A percentile compares a stretch with the other conserved stretches of the same genome.
Evolutionary conservation across 345 rosid species (phyloP).

Genomic region (Heritiera littoralis): DNA sequence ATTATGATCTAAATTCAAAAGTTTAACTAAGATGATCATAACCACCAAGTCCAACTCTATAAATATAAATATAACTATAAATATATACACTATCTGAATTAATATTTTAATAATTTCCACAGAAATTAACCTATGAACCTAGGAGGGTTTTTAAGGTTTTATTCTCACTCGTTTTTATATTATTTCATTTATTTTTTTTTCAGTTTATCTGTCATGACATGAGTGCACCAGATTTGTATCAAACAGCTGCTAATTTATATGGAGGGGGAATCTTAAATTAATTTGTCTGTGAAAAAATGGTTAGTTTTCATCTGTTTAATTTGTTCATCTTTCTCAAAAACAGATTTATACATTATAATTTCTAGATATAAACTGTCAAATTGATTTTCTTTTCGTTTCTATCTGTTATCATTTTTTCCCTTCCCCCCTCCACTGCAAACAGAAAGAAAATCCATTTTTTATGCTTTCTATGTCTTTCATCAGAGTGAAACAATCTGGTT

Average conservation of each 20-base stretch:
- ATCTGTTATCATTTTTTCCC: background rate
- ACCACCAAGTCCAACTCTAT: too few relatives aligned
- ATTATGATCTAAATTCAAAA: too few relatives aligned
- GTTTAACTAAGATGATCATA: background rate
- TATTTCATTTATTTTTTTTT: too few relatives aligned
- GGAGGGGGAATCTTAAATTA: too few relatives aligned
- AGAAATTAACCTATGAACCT: too few relatives aligned
- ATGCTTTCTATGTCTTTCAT: background rate
- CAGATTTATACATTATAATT: background rate
- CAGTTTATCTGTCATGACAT: too few relatives aligned
- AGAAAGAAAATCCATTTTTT: background rate
- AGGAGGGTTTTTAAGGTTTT: background rate
- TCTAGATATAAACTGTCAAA: background rate
- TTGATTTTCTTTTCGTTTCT: background rate
- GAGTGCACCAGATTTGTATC: background rate
- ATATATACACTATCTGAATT: background rate
- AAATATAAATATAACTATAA: too few relatives aligned
- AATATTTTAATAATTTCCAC: background rate
- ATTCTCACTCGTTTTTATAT: too few relatives aligned
- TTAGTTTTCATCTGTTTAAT: background rate
- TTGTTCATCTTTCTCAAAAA: background rate
- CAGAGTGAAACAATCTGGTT: background rate
- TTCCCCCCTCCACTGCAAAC: background rate
- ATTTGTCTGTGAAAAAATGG: background rate
- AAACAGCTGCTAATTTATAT: background rate